phyloP scores from a whole-genome alignment of 106 monocot species.

The Dioscorea dumetorum region DNA sequence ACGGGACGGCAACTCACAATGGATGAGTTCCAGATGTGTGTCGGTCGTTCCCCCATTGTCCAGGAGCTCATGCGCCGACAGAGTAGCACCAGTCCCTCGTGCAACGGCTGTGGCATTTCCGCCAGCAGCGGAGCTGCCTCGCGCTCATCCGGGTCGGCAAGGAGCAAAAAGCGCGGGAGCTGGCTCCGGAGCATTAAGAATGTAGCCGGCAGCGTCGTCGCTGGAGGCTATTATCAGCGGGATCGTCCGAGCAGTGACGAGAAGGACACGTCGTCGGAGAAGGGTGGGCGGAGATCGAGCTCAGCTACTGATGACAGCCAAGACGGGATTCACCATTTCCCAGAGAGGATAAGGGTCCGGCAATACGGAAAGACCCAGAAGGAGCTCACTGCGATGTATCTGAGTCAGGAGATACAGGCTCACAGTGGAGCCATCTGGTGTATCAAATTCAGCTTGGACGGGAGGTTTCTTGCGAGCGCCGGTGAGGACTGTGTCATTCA shows the following conservation, averaged over 20 bases:
- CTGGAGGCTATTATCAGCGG: conserved; percentile 13
- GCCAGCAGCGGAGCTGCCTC: neutral
- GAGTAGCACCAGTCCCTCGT: conserved; percentile 11
- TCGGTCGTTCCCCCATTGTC: conserved; percentile 83
- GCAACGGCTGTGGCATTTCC: no score
- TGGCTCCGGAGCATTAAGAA: conserved; percentile 62
- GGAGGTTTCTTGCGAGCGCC: conserved; percentile 50
- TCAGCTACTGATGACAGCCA: conserved; percentile 78
- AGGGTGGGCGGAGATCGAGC: conserved; percentile 59
- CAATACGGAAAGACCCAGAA: conserved; percentile 52
- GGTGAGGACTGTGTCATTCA: conserved; percentile 69
- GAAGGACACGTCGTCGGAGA: conserved; percentile 48
- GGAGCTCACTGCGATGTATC: conserved; percentile 48
- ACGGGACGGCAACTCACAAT: conserved; percentile 72
- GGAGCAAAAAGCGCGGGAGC: conserved; percentile 37
- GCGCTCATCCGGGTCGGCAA: conserved; percentile 7
- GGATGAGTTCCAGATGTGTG: conserved; percentile 78
- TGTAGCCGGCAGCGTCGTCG: conserved; percentile 37
- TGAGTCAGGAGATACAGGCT: conserved; percentile 70
- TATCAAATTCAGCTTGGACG: conserved; percentile 58
- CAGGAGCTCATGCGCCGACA: conserved; percentile 90
- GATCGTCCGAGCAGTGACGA: conserved; percentile 45
- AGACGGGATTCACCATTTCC: conserved; percentile 23
- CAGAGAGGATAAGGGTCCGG: conserved; percentile 56
- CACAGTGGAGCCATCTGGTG: conserved; percentile 69